Percentiles rank a stretch among this genome's conserved stretches.
These are phyloP conservation scores for Pseudevernia furfuracea DNA, from an alignment of 495 filamentous ascomycete genomes.

Conservation along the genomic window DNA sequence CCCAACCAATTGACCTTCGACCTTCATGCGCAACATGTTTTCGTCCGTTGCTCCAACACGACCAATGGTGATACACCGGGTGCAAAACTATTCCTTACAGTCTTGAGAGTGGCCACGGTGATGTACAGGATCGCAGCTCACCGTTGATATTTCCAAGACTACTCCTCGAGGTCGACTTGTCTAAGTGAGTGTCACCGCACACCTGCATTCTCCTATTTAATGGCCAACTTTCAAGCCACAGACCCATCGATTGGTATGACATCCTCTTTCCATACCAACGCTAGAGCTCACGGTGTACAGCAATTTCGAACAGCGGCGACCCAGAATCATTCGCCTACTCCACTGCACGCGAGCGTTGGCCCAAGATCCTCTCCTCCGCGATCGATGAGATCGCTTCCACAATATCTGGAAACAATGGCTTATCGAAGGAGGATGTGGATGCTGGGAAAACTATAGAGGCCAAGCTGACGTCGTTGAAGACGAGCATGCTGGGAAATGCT, in stretches of 20 bases:
- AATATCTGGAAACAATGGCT: neutral
- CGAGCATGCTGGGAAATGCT: constrained; percentile 8
- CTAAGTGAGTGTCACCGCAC: neutral
- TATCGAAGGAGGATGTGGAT: constrained; percentile 4
- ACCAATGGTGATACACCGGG: neutral
- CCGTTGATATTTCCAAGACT: neutral
- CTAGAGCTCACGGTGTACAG: neutral
- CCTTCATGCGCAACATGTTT: too few relatives aligned
- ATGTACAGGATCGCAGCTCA: neutral
- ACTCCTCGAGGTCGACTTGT: neutral
- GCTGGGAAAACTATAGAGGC: constrained; percentile 13
- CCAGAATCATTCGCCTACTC: constrained; percentile 16
- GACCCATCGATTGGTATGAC: constrained; percentile 1
- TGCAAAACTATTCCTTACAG: neutral
- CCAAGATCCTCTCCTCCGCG: constrained; percentile 18
- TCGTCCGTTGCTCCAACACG: neutral
- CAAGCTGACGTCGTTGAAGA: constrained; percentile 4
- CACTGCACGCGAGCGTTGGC: constrained; percentile 17
- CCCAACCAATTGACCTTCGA: too few relatives aligned
- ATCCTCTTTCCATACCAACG: neutral
- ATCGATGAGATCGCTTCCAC: constrained; percentile 14
- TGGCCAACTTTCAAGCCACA: constrained; percentile 4
- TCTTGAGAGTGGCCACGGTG: neutral
- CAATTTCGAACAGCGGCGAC: constrained; percentile 12
- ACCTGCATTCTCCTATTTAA: neutral